These are phyloP conservation scores for Amaranthus tricolor DNA, from an alignment of 179 eudicot species.

Conservation along the genomic window DNA sequence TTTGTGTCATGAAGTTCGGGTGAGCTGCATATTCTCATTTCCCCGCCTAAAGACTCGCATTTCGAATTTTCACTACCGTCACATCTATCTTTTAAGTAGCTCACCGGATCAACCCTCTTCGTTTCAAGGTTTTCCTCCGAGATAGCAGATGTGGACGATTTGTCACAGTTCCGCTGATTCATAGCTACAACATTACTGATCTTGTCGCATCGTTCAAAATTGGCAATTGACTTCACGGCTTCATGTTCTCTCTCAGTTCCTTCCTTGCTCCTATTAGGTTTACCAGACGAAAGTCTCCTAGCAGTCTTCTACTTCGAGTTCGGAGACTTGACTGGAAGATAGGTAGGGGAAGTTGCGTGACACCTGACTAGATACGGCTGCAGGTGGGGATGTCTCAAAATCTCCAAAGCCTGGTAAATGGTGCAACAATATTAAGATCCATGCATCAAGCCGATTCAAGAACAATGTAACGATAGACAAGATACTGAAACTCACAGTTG, in stretches of 20 bases:
- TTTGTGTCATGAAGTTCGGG: slow-evolving; percentile 38
- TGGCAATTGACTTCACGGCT: slow-evolving; percentile 33
- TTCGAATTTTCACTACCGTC: slow-evolving; percentile 55
- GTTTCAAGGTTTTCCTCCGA: slow-evolving; percentile 71
- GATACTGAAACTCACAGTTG: slow-evolving; percentile 64
- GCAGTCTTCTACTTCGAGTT: slow-evolving; percentile 52
- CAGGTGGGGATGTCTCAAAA: slow-evolving; percentile 73
- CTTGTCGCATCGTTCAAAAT: slow-evolving; percentile 37
- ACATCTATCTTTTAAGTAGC: slow-evolving; percentile 56
- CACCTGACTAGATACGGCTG: slow-evolving; percentile 73
- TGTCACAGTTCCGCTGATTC: slow-evolving; percentile 36
- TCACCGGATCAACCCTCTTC: slow-evolving; percentile 81
- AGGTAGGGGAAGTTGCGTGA: slow-evolving; percentile 61
- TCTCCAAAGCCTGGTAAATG: slow-evolving; percentile 71
- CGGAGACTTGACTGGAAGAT: slow-evolving; percentile 78
- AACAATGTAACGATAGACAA: background rate
- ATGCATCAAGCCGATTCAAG: slow-evolving; percentile 15
- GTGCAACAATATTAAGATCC: slow-evolving; percentile 8
- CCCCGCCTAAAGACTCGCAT: slow-evolving; percentile 48
- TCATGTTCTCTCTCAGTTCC: slow-evolving; percentile 35
- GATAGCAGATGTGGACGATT: slow-evolving; percentile 36
- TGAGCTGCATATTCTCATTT: slow-evolving; percentile 37
- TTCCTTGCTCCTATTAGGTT: slow-evolving; percentile 36
- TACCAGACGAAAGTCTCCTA: slow-evolving; percentile 42
- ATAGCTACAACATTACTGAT: slow-evolving; percentile 20